Evolutionary conservation across 495 filamentous ascomycete species (phyloP).

Genomic region (Podospora pseudopauciseta): DNA sequence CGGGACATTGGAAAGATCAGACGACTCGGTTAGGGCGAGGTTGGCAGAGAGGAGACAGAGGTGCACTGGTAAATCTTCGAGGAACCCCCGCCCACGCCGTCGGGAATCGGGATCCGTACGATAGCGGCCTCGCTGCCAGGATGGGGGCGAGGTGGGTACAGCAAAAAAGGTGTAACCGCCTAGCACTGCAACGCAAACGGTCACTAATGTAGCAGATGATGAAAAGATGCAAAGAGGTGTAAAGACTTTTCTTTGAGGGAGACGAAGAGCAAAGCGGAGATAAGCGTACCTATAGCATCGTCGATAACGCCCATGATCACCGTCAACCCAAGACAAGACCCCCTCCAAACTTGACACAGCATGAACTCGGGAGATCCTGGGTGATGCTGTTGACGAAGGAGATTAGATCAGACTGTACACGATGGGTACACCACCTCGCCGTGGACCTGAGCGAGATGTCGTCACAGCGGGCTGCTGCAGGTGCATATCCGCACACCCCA

Average conservation of each 20-base stretch:
- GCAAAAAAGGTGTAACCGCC: background rate
- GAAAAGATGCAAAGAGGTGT: background rate
- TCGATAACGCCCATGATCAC: background rate
- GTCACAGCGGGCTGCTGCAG: background rate
- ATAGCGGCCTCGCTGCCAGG: background rate
- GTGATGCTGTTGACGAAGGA: background rate
- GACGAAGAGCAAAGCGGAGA: background rate
- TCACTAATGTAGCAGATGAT: background rate
- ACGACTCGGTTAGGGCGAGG: slow-evolving; percentile 20
- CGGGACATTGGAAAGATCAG: slow-evolving; percentile 21
- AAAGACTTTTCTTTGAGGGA: background rate
- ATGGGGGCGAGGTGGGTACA: background rate
- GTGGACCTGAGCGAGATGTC: background rate
- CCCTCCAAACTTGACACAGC: background rate
- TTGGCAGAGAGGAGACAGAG: background rate
- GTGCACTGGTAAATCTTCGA: slow-evolving; percentile 1
- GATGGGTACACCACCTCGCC: background rate
- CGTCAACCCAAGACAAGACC: background rate
- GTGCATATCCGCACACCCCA: background rate
- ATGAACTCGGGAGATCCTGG: background rate
- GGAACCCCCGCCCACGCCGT: slow-evolving; percentile 2
- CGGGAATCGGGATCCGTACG: slow-evolving; percentile 12
- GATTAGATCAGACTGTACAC: background rate
- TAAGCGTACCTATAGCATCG: slow-evolving; percentile 3
- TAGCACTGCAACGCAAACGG: background rate